A percentile compares a stretch with the other conserved stretches of the same genome.
Evolutionary conservation across 805 yeast species (phyloP).

Genomic region (Ogataea trehalophila): DNA sequence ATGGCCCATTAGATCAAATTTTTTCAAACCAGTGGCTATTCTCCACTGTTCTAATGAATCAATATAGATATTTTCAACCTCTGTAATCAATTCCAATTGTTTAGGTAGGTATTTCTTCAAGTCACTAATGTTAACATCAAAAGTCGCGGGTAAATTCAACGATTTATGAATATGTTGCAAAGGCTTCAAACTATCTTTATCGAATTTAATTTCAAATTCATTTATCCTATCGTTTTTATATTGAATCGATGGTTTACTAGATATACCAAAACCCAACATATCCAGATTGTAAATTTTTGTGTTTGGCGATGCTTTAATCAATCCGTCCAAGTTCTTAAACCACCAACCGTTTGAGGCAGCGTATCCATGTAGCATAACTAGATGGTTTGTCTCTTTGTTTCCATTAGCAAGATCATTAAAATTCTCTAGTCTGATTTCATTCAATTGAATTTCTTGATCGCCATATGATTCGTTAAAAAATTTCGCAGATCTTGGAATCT

Average conservation of each 20-base stretch:
- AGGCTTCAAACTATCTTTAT: slow-evolving; percentile 13
- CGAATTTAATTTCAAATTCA: slow-evolving; percentile 20
- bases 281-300: slow-evolving; percentile 38
- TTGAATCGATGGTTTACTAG: slow-evolving; percentile 39
- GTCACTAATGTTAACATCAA: slow-evolving; percentile 15
- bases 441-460: slow-evolving; percentile 13
- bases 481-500: slow-evolving; percentile 1
- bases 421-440: slow-evolving; percentile 26
- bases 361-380: slow-evolving; percentile 54
- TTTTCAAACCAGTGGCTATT: slow-evolving; percentile 37
- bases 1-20: slow-evolving; percentile 66
- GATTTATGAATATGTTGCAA: slow-evolving; percentile 22
- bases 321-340: slow-evolving; percentile 45
- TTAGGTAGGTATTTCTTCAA: slow-evolving; percentile 24
- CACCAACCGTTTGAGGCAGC: slow-evolving; percentile 55
- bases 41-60: slow-evolving; percentile 68
- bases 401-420: slow-evolving; percentile 1
- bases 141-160: slow-evolving; percentile 20
- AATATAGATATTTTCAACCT: slow-evolving; percentile 52
- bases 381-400: slow-evolving; percentile 21
- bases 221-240: slow-evolving; percentile 24
- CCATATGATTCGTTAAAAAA: not conserved
- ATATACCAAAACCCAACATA: slow-evolving; percentile 51
- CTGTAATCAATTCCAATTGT: slow-evolving; percentile 35
- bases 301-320: slow-evolving; percentile 28